Conservation (phyloP, 1,284 basidiomycete species). For the Naganishia sp. region DNA sequence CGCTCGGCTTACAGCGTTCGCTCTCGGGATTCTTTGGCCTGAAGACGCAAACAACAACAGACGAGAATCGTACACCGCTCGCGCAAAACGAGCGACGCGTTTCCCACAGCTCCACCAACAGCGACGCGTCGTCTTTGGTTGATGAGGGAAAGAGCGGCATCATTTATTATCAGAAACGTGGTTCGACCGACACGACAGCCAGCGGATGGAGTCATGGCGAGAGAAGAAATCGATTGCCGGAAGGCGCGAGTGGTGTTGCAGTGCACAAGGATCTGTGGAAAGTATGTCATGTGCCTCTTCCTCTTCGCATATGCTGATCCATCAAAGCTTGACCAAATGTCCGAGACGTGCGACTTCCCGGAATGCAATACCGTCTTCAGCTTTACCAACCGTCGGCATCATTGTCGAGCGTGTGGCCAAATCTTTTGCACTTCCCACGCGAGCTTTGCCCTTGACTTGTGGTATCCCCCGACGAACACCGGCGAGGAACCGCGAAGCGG, state of each 20-base stretch:
- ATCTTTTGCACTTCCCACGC: slow-evolving; percentile 31
- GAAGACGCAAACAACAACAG: not conserved
- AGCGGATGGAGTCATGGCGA: slow-evolving; percentile 14
- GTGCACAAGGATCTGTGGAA: slow-evolving; percentile 32
- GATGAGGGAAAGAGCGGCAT: slow-evolving; percentile 21
- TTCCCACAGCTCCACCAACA: slow-evolving; percentile 7
- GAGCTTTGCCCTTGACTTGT: slow-evolving; percentile 23
- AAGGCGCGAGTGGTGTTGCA: slow-evolving; percentile 19
- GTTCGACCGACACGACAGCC: not conserved
- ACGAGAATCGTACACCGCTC: slow-evolving; percentile 3
- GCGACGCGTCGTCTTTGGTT: slow-evolving; percentile 8
- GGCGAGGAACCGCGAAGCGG: slow-evolving; percentile 11
- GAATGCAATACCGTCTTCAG: slow-evolving; percentile 23
- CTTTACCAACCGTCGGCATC: slow-evolving; percentile 29
- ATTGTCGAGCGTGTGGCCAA: slow-evolving; percentile 32
- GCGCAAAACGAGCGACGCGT: not conserved
- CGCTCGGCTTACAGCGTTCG: slow-evolving; percentile 9
- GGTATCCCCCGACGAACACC: slow-evolving; percentile 22
- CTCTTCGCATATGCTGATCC: not conserved
- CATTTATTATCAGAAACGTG: slow-evolving; percentile 6
- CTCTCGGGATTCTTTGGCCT: slow-evolving; percentile 16
- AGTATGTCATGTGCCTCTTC: slow-evolving; percentile 2
- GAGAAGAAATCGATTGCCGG: slow-evolving; percentile 11
- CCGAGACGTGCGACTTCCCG: slow-evolving; percentile 25
- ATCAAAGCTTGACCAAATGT: slow-evolving; percentile 28